These are phyloP conservation scores for Bjerkandera adusta DNA, from an alignment of 1,284 basidiomycete genomes.

Conservation along the genomic window DNA sequence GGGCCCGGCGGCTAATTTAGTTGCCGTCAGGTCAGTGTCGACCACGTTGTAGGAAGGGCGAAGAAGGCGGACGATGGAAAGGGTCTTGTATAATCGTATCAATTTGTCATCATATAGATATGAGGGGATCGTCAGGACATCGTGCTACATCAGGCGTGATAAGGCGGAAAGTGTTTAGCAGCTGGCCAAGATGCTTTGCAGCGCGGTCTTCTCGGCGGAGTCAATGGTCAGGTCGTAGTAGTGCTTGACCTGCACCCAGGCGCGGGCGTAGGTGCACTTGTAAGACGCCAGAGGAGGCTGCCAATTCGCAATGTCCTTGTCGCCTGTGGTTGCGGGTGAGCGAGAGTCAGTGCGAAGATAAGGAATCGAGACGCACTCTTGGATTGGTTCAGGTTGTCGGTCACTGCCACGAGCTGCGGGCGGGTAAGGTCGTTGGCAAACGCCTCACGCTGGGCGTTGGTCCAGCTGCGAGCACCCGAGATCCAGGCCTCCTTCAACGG, in stretches of 20 bases:
- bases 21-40: too few species aligned
- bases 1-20: too few species aligned
- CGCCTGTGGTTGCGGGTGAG: constrained; percentile 19
- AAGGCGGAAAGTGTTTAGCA: constrained; percentile 19
- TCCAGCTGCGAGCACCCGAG: constrained; percentile 51
- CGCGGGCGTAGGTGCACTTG: constrained; percentile 45
- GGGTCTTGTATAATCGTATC: too few species aligned
- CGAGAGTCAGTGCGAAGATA: not conserved
- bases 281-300: constrained; percentile 45
- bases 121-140: not conserved
- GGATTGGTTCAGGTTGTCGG: constrained; percentile 39
- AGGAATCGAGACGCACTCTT: constrained; percentile 30
- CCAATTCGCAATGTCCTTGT: constrained; percentile 45
- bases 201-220: constrained; percentile 32
- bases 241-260: constrained; percentile 51
- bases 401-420: constrained; percentile 51
- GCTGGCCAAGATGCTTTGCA: constrained; percentile 23
- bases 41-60: too few species aligned
- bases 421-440: constrained; percentile 53
- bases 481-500: constrained; percentile 56
- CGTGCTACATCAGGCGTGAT: not conserved
- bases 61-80: too few species aligned
- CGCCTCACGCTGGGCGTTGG: constrained; percentile 42
- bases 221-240: constrained; percentile 46
- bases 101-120: too few species aligned